Base-by-base conservation (phyloP, 768 basidiomycete genomes). In the Suillus subaureus region DNA sequence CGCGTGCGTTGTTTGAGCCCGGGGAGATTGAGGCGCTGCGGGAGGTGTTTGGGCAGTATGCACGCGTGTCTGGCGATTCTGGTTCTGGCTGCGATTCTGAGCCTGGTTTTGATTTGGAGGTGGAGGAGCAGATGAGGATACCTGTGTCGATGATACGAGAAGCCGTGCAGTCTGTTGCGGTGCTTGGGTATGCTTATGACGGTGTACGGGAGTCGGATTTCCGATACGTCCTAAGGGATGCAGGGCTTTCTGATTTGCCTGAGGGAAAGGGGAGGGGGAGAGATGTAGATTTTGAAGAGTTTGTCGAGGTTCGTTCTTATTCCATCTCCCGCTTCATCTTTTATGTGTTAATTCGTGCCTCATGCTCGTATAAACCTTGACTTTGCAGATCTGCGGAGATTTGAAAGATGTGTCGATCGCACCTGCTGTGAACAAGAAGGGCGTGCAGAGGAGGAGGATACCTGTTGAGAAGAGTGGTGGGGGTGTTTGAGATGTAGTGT, bases 201-300 rank as follows among this genome's bases (percentile, higher is more conserved):
- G 83, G 79, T 16, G 79, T 91, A 65, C 79, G 84, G 61, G 75
- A 80, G 51, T 85, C 87, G 68, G 92, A 94, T 67, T 82, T 89
- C 51, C 84, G 87, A 40, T 91, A 93, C 73, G 92, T 94, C 1
- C 82, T 96, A 61, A 83, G 84, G 63, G 89, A 91, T 74, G 89
- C 91, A 66, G 95, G 92, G 4, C 87, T 92, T 75, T 78, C 80
- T 58, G 76, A 77, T 26, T 80, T 5, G 12, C 26, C 39, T 13
- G 58, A 60, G 12, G 57, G 57, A n/a, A 42, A 28, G 15, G 58
- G 39, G 6, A 58, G 23, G n/a, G 35, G 18, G 26, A 60, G 83
- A 70, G 76, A 77, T 35, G 83, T 84, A 33, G 87, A 89, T 67
- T 88, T 94, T 71, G 92, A 96, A 68, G 92, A 93, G 73, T 96